Evolutionary conservation across 306 rosid species (phyloP).

Genomic region (Glycine soja): DNA sequence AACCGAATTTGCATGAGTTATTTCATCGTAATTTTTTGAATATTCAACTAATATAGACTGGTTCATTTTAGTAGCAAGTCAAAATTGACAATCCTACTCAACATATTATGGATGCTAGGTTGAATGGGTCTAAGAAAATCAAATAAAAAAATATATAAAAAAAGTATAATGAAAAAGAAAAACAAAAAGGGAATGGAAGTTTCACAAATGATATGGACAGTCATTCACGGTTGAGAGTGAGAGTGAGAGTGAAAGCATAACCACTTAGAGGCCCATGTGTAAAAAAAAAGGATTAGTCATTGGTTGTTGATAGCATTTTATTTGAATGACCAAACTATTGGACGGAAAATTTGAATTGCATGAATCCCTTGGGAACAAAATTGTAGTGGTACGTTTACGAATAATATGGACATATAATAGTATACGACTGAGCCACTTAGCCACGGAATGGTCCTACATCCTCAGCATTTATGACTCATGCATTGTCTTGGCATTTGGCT

Average conservation of each 20-base stretch:
- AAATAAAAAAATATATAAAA: too few species aligned
- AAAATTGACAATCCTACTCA: too few species aligned
- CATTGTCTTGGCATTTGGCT: slow-evolving; percentile 25
- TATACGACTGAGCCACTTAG: neutral
- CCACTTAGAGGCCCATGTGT: neutral
- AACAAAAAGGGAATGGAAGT: neutral
- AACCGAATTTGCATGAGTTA: neutral
- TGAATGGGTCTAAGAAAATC: too few species aligned
- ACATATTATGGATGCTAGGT: too few species aligned
- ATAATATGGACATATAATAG: neutral
- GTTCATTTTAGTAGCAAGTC: neutral
- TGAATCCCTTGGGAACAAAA: neutral
- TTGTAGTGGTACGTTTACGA: neutral
- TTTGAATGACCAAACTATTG: neutral
- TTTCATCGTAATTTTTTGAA: neutral
- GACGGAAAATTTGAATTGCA: neutral
- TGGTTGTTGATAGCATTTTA: neutral
- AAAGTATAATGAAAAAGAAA: neutral
- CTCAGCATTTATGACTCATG: slow-evolving; percentile 34
- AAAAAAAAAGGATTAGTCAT: too few species aligned
- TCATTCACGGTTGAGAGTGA: neutral
- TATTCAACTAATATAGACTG: neutral
- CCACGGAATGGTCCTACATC: slow-evolving; percentile 36
- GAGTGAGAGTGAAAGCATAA: neutral
- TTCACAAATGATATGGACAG: neutral